Percentiles rank a stretch among this genome's conserved stretches.
Conservation (phyloP, 2,329 filamentous ascomycete genomes). For the Clarireedia paspali region DNA sequence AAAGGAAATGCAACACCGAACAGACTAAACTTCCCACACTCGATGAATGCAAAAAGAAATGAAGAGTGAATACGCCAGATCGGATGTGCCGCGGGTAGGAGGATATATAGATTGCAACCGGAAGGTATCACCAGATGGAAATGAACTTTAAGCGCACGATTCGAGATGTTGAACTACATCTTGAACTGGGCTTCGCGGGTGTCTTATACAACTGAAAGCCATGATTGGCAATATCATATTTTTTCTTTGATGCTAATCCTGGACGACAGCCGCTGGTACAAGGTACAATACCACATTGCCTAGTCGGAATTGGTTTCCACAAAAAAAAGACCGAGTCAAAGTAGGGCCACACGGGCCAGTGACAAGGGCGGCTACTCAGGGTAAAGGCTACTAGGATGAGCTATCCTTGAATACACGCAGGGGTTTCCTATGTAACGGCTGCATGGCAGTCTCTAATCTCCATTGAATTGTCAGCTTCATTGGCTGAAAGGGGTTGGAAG, state of each 20-base stretch:
- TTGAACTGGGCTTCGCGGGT: background rate
- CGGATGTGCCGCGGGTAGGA: background rate
- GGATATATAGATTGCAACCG: conserved; percentile 6
- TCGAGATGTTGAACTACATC: background rate
- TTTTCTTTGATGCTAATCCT: conserved; percentile 6
- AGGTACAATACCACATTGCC: background rate
- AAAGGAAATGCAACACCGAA: background rate
- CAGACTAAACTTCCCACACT: background rate
- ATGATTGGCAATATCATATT: background rate
- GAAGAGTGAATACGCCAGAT: background rate
- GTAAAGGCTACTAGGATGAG: background rate
- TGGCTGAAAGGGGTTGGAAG: background rate
- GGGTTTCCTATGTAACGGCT: conserved; percentile 1
- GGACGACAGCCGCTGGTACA: conserved; percentile 6
- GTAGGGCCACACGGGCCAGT: conserved; percentile 2
- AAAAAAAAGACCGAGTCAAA: conserved; percentile 2
- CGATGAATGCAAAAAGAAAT: background rate
- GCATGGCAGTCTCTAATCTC: conserved; percentile 1
- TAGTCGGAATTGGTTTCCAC: background rate
- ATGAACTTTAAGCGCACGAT: conserved; percentile 3
- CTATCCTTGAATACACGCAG: background rate
- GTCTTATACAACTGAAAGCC: conserved; percentile 6
- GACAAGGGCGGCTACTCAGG: background rate
- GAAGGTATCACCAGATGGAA: conserved; percentile 1
- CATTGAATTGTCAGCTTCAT: background rate